Evolutionary conservation across 2,329 filamentous ascomycete species (phyloP).

Genomic region (Xylariomycetidae sp.): DNA sequence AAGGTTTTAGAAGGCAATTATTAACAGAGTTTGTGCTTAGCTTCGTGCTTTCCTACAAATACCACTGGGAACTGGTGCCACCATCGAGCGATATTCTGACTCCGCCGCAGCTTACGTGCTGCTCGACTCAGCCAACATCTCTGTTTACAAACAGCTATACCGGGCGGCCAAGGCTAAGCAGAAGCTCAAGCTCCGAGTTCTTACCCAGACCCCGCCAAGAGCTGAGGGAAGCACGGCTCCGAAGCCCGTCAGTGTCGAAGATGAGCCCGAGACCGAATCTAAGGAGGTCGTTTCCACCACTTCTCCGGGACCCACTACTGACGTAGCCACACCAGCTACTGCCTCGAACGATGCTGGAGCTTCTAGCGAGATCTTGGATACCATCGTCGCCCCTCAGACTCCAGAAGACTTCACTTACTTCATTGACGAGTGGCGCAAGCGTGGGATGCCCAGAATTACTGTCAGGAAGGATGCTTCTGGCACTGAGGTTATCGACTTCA

Average conservation of each 20-base stretch:
- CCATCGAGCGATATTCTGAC: slow-evolving; percentile 93
- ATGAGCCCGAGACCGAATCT: slow-evolving; percentile 30
- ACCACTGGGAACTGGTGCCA: slow-evolving; percentile 53
- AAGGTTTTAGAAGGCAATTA: not conserved
- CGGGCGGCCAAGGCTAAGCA: slow-evolving; percentile 96
- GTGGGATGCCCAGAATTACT: slow-evolving; percentile 23
- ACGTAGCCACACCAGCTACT: too few relatives aligned
- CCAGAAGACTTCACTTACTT: slow-evolving; percentile 21
- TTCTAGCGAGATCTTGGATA: slow-evolving; percentile 11
- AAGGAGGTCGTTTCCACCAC: slow-evolving; percentile 6
- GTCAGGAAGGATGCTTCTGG: slow-evolving; percentile 18
- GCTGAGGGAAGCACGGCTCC: slow-evolving; percentile 31
- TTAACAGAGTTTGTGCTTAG: slow-evolving; percentile 40
- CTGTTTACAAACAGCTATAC: slow-evolving; percentile 95
- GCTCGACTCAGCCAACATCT: slow-evolving; percentile 70
- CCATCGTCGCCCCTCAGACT: slow-evolving; percentile 20
- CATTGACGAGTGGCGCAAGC: slow-evolving; percentile 20
- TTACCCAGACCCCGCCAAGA: slow-evolving; percentile 34
- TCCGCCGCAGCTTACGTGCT: slow-evolving; percentile 77
- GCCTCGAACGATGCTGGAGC: slow-evolving; percentile 2
- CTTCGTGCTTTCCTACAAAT: slow-evolving; percentile 66
- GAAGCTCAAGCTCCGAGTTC: slow-evolving; percentile 86
- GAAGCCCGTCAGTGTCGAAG: slow-evolving; percentile 46
- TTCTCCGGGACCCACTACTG: too few relatives aligned
- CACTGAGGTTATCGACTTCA: slow-evolving; percentile 23